A percentile compares a stretch with the other conserved stretches of the same genome.
Evolutionary conservation across 768 basidiomycete genomes (phyloP).

Genomic region (Cubamyces sp.): DNA sequence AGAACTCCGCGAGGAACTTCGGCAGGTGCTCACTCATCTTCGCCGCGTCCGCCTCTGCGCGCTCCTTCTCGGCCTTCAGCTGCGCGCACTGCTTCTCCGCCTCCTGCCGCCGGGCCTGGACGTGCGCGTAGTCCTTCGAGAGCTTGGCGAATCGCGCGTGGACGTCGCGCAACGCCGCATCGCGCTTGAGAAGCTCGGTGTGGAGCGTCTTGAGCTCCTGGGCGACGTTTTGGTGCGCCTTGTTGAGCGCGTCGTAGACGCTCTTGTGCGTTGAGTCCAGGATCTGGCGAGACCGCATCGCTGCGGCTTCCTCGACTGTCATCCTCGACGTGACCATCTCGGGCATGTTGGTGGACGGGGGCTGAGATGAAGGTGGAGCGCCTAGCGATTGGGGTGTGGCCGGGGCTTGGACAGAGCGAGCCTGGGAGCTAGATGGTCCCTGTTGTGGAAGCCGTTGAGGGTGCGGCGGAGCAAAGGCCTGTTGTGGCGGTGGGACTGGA

Average conservation of each 20-base stretch:
- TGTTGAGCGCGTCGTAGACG: background rate
- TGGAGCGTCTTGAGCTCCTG: background rate
- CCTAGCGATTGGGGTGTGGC: background rate
- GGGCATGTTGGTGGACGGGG: background rate
- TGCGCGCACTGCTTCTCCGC: background rate
- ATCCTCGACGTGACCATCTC: background rate
- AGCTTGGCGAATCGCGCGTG: background rate
- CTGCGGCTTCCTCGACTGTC: background rate
- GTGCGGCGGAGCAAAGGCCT: background rate
- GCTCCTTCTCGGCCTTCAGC: background rate
- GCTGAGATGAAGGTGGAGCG: background rate
- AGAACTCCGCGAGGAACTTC: constrained; percentile 3
- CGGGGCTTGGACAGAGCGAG: background rate
- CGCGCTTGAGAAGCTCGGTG: background rate
- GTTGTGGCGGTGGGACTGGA: background rate
- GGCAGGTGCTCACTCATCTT: constrained; percentile 9
- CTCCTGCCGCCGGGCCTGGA: background rate
- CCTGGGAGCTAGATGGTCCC: background rate
- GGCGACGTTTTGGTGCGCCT: background rate
- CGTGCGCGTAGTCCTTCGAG: background rate
- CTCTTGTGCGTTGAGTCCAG: background rate
- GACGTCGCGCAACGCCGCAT: background rate
- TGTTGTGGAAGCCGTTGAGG: background rate
- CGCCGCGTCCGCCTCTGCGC: background rate
- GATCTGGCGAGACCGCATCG: background rate